Conservation (phyloP, 2,329 filamentous ascomycete genomes). For the Intubia oerlemansii region DNA sequence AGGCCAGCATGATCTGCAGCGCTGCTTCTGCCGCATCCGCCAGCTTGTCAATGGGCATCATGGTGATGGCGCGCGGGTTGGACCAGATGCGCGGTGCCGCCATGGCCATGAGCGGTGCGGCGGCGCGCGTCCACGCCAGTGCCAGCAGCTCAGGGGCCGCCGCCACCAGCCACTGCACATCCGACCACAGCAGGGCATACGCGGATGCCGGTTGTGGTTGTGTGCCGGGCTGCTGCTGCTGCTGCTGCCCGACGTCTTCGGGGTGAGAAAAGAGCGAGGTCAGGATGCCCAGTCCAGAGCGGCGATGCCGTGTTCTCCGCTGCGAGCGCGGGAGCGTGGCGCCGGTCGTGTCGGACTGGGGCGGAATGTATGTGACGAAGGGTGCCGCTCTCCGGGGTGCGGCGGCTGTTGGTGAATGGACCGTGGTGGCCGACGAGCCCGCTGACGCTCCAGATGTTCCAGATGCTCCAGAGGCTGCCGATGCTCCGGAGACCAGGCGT, state of each 20-base stretch:
- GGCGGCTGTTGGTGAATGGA: too few species aligned
- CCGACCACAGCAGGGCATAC: constrained; percentile 1
- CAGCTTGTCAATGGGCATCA: constrained; percentile 13
- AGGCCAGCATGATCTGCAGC: constrained; percentile 4
- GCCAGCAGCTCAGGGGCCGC: constrained; percentile 1
- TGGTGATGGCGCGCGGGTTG: too few species aligned
- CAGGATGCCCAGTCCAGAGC: too few species aligned
- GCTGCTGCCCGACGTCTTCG: too few species aligned
- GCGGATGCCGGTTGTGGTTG: neutral
- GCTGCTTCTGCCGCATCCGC: constrained; percentile 12
- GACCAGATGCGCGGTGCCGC: too few species aligned
- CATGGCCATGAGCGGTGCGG: constrained; percentile 1
- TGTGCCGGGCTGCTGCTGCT: too few species aligned
- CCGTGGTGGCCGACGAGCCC: too few species aligned
- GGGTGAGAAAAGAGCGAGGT: too few species aligned
- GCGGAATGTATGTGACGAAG: constrained; percentile 14
- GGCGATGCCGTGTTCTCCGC: too few species aligned
- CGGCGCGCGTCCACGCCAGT: neutral
- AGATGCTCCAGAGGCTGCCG: too few species aligned
- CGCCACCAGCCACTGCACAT: constrained; percentile 2
- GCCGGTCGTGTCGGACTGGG: constrained; percentile 15
- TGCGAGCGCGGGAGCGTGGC: constrained; percentile 11
- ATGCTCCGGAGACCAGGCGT: too few species aligned
- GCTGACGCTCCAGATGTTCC: too few species aligned
- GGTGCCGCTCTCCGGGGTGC: constrained; percentile 4